These are phyloP conservation scores for Scheffersomyces coipomensis DNA, from an alignment of 805 yeast genomes.

Conservation along the genomic window DNA sequence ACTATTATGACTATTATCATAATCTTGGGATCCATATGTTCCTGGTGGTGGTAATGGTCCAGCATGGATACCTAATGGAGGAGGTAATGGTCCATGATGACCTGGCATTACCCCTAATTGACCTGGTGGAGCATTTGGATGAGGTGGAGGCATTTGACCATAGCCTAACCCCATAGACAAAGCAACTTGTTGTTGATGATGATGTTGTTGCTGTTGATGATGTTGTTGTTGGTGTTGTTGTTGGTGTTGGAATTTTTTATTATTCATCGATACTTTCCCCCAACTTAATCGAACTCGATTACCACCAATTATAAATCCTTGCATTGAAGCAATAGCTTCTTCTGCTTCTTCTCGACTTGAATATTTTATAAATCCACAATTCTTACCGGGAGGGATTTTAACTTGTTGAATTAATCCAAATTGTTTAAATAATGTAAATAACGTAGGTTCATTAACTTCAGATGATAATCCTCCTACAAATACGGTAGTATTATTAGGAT, in stretches of 20 bases:
- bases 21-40: constrained; percentile 1
- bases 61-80: constrained; percentile 7
- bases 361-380: constrained; percentile 88
- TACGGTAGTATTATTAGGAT: constrained; percentile 70
- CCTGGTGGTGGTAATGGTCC: constrained; percentile 6
- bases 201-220: constrained; percentile 29
- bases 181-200: constrained; percentile 31
- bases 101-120: constrained; percentile 1
- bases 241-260: constrained; percentile 30
- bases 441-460: constrained; percentile 59
- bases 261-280: constrained; percentile 59
- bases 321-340: constrained; percentile 81
- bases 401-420: constrained; percentile 71
- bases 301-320: constrained; percentile 85
- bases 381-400: constrained; percentile 76
- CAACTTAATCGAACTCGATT: constrained; percentile 81
- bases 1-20: constrained; percentile 1
- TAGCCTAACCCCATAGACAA: constrained; percentile 35
- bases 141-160: constrained; percentile 13
- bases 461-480: constrained; percentile 76
- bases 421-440: constrained; percentile 63
- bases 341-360: constrained; percentile 80
- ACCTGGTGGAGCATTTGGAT: constrained; percentile 3
- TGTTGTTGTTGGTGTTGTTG: constrained; percentile 17
- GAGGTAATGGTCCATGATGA: constrained; percentile 10